Evolutionary conservation across 495 filamentous ascomycete genomes (phyloP), one percentile per base, ranked within the genome.

Genomic region (Tetracladium marchalianum): DNA sequence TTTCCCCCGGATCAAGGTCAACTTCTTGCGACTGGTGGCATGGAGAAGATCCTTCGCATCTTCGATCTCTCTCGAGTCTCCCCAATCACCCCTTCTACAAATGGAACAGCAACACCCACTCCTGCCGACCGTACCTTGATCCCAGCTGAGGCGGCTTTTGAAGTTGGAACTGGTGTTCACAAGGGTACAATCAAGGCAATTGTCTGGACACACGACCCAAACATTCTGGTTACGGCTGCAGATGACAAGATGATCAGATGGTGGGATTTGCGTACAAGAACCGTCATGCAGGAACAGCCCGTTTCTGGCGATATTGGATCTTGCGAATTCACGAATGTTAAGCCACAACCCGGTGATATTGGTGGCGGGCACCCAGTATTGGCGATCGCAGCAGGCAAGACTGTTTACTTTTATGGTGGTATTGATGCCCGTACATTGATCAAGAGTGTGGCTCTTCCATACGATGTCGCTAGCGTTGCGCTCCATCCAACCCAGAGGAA

Each of bases 41-140:
- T 82, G 60, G 92, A 98, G 66, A 95, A 95, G 73, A 96, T 93
- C 65, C 78, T 98, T 31, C 85, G 90, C 41, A 85, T 98, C 47
- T 98, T 88, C 61, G 93, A 97, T 55, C 66, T 98, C 9, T 77
- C 78, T 13, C 68, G 68, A 41, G 48, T 53, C 11, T 39, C 43
- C 12, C 32, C 51, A 5, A 52, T 54, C 15, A 47, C 38, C 37
- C 35, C 43, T 15, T 33, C 43, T 16, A 16, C 48, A 6, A 40
- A 41, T 11, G 49, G 48, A 0, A 37, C 38, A n/a, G 24, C 51
- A 6, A 47, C 55, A 39, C 65, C 45, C 33, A 49, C 45, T 50
- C 56, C 27, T 16, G 37, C 46, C 11, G 59, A 53, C 36, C 31
- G 33, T 5, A 46, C 62, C 31, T 62, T 66, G 0, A 69, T 75